These are phyloP conservation scores for Fusarium nanum DNA, from an alignment of 2,329 filamentous ascomycete species.

Conservation along the genomic window DNA sequence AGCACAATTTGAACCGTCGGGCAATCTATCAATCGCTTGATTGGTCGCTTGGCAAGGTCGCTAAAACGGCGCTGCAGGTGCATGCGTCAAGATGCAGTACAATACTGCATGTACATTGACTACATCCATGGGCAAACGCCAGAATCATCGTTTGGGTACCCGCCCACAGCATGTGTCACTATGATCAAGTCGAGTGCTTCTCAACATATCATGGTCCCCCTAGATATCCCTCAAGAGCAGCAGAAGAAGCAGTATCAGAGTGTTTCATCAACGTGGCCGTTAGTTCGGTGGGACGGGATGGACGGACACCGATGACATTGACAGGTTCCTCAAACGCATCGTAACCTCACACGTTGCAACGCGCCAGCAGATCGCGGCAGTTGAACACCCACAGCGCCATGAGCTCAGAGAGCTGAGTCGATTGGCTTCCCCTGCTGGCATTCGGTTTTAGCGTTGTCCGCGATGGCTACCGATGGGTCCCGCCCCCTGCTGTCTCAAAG, in stretches of 20 bases:
- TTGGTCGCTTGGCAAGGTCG: slow-evolving; percentile 38
- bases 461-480: slow-evolving; percentile 46
- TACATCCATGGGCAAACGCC: slow-evolving; percentile 39
- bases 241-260: slow-evolving; percentile 12
- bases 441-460: slow-evolving; percentile 42
- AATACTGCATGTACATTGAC: slow-evolving; percentile 6
- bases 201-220: slow-evolving; percentile 12
- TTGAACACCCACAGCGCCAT: slow-evolving; percentile 43
- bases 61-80: slow-evolving; percentile 48
- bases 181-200: slow-evolving; percentile 27
- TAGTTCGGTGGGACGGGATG: slow-evolving; percentile 17
- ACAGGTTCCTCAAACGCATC: slow-evolving; percentile 39
- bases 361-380: slow-evolving; percentile 46
- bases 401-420: slow-evolving; percentile 39
- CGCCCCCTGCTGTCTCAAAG: slow-evolving; percentile 42
- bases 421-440: slow-evolving; percentile 36
- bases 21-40: slow-evolving; percentile 18
- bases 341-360: slow-evolving; percentile 42
- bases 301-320: slow-evolving; percentile 30
- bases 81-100: slow-evolving; percentile 42
- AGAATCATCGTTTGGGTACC: slow-evolving; percentile 31
- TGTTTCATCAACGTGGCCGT: slow-evolving; percentile 29
- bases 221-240: neutral
- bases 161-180: slow-evolving; percentile 29
- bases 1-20: slow-evolving; percentile 31